These are phyloP conservation scores for Claviceps lovelessii DNA, from an alignment of 2,329 filamentous ascomycete species.

Conservation along the genomic window DNA sequence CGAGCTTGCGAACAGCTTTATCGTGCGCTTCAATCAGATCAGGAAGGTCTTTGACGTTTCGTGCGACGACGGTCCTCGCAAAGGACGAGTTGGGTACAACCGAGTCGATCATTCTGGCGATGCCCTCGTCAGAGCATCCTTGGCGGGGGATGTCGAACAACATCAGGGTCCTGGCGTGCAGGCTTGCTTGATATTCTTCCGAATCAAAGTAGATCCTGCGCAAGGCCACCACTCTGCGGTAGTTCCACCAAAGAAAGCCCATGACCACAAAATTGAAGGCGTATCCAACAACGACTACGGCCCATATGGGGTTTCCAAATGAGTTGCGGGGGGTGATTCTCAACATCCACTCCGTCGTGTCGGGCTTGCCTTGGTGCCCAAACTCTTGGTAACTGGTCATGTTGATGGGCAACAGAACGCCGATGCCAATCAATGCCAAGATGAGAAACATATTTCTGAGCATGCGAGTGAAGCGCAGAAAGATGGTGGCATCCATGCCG, in stretches of 20 bases:
- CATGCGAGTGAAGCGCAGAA: conserved; percentile 81
- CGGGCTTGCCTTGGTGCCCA: conserved; percentile 6
- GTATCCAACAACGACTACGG: conserved; percentile 44
- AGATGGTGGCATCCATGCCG: conserved; percentile 81
- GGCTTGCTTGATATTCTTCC: conserved; percentile 72
- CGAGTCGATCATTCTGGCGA: conserved; percentile 68
- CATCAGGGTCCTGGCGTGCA: conserved; percentile 63
- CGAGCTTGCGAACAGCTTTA: conserved; percentile 64
- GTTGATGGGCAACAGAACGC: conserved; percentile 71
- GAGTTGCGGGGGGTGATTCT: conserved; percentile 46
- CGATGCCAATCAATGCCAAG: conserved; percentile 57
- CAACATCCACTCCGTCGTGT: conserved; percentile 32
- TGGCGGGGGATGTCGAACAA: conserved; percentile 71
- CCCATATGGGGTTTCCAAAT: conserved; percentile 40
- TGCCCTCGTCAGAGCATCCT: conserved; percentile 71
- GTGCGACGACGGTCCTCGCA: conserved; percentile 67
- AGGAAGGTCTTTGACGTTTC: conserved; percentile 85
- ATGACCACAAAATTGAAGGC: conserved; percentile 61
- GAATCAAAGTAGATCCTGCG: conserved; percentile 71
- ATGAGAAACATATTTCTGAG: conserved; percentile 75
- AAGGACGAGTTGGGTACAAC: conserved; percentile 66
- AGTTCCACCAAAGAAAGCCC: conserved; percentile 83
- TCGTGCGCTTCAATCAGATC: conserved; percentile 74
- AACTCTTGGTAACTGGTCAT: conserved; percentile 28
- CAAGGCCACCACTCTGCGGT: conserved; percentile 55